Evolutionary conservation across 148 eudicot genomes (phyloP).

Genomic region (Amaranthus cruentus): DNA sequence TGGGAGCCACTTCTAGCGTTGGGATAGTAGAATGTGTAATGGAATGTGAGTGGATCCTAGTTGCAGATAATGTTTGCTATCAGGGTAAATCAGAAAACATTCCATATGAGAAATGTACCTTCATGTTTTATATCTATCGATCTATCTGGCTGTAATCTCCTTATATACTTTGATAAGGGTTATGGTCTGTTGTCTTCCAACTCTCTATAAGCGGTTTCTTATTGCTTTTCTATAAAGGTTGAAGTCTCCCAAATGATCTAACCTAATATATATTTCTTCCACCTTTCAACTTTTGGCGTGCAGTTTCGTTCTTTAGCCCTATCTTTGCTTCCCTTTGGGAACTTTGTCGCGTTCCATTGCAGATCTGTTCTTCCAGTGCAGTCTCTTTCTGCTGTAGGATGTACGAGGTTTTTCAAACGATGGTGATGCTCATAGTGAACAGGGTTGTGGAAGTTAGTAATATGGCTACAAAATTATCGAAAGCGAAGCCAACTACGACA

Average conservation of each 20-base stretch:
- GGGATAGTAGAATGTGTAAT: too few species aligned
- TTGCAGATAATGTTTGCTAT: too few species aligned
- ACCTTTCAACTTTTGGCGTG: conserved; percentile 4
- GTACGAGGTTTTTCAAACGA: conserved; percentile 35
- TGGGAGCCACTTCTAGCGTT: too few species aligned
- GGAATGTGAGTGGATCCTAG: too few species aligned
- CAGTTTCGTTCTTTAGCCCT: conserved; percentile 30
- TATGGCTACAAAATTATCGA: conserved; percentile 32
- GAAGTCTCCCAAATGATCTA: background rate
- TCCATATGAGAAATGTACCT: background rate
- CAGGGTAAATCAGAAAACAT: background rate
- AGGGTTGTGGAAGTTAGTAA: conserved; percentile 20
- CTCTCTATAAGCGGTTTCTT: too few species aligned
- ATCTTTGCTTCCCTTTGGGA: conserved; percentile 24
- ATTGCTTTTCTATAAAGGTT: too few species aligned
- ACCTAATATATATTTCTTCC: background rate
- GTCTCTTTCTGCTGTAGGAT: conserved; percentile 28
- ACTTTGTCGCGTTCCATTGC: conserved; percentile 23
- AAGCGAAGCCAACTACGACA: conserved; percentile 49
- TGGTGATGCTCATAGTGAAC: conserved; percentile 23
- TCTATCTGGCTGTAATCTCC: background rate
- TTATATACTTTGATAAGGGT: too few species aligned
- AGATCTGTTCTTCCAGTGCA: conserved; percentile 47
- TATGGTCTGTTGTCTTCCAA: too few species aligned
- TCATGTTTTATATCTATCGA: background rate